These are phyloP conservation scores for Claviceps maximensis DNA, from an alignment of 2,329 filamentous ascomycete species.

Conservation along the genomic window DNA sequence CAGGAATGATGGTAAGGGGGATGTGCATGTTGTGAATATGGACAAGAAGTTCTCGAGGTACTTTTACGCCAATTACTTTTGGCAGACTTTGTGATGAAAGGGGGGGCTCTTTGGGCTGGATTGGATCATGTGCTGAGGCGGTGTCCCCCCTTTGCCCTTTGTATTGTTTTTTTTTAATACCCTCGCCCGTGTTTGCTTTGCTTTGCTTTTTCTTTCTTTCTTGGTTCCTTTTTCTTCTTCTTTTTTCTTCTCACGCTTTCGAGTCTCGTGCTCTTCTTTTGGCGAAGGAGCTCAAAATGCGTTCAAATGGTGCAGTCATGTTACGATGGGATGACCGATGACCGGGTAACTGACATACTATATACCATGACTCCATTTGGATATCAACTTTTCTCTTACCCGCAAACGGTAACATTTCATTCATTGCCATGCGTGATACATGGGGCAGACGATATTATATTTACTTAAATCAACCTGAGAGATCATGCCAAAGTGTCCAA, in stretches of 20 bases:
- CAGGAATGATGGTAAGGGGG: conserved; percentile 71
- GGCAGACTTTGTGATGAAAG: conserved; percentile 57
- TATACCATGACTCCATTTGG: background rate
- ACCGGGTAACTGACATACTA: too few species aligned
- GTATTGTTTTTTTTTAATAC: background rate
- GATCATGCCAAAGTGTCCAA: too few species aligned
- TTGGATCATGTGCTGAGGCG: background rate
- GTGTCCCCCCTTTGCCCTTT: too few species aligned
- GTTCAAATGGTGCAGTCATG: background rate
- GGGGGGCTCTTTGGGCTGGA: too few species aligned
- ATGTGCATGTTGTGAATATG: conserved; percentile 89
- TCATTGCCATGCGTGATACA: too few species aligned
- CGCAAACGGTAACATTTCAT: too few species aligned
- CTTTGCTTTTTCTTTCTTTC: background rate
- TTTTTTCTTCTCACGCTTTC: background rate
- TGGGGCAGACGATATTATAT: too few species aligned
- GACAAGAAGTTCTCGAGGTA: conserved; percentile 83
- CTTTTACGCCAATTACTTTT: conserved; percentile 94
- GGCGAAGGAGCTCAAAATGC: background rate
- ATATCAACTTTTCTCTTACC: background rate
- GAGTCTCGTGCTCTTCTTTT: background rate
- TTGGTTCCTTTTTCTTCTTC: background rate
- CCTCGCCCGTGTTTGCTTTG: too few species aligned
- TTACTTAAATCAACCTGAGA: too few species aligned
- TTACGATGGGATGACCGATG: background rate